These are phyloP conservation scores for Juglanconis juglandina DNA, from an alignment of 2,329 filamentous ascomycete genomes.

Conservation along the genomic window DNA sequence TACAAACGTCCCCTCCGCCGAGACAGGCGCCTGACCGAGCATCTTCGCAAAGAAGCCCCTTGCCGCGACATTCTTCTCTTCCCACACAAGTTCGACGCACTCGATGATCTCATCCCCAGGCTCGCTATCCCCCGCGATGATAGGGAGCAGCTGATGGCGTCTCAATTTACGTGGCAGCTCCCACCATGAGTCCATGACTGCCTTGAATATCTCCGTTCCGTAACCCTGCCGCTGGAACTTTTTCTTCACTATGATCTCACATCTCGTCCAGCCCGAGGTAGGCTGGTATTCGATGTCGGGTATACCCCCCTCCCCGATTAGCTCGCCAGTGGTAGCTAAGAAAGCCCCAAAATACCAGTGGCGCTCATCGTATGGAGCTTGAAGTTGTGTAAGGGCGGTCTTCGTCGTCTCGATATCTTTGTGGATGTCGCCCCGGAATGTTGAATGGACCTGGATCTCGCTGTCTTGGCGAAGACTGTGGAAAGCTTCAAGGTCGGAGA, in stretches of 20 bases:
- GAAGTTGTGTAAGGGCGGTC: neutral
- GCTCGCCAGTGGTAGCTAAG: conserved; percentile 23
- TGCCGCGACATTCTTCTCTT: conserved; percentile 6
- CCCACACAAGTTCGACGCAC: conserved; percentile 12
- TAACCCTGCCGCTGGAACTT: conserved; percentile 11
- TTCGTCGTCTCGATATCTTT: conserved; percentile 10
- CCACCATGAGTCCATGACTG: conserved; percentile 16
- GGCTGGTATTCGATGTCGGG: conserved; percentile 4
- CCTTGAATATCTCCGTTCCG: conserved; percentile 15
- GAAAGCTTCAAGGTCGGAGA: conserved; percentile 18
- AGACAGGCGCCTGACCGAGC: neutral
- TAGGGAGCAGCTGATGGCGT: conserved; percentile 1
- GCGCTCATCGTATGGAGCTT: conserved; percentile 12
- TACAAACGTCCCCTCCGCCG: conserved; percentile 3
- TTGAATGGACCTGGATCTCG: conserved; percentile 11
- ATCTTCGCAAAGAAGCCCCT: conserved; percentile 12
- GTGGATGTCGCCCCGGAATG: conserved; percentile 10
- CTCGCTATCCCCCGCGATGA: neutral
- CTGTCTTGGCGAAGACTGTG: conserved; percentile 12
- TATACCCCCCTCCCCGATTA: conserved; percentile 29
- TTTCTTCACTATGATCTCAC: conserved; percentile 11
- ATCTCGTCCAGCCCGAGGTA: conserved; percentile 13
- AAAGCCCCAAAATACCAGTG: conserved; percentile 26
- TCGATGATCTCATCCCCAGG: conserved; percentile 11
- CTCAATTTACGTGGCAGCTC: conserved; percentile 12